Evolutionary conservation across 306 rosid genomes (phyloP).

Genomic region (Lotus japonicus): DNA sequence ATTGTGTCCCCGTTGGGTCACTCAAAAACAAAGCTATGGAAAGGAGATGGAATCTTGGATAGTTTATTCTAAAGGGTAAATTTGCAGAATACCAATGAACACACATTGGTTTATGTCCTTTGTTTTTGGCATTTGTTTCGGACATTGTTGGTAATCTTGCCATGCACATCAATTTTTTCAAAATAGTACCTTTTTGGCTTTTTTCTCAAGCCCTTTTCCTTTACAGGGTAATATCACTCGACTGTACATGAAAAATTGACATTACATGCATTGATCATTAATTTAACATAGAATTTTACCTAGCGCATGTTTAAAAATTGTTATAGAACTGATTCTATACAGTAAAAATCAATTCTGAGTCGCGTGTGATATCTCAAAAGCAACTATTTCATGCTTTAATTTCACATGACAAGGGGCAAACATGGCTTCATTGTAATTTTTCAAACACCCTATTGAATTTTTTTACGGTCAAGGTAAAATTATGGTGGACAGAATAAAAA

Average conservation of each 20-base stretch:
- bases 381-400: no score
- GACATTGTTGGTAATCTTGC: background rate
- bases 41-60: constrained; percentile 41
- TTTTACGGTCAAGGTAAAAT: no score
- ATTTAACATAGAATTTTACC: background rate
- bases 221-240: background rate
- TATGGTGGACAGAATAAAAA: no score
- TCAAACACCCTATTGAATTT: no score
- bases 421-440: no score
- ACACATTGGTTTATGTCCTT: background rate
- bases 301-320: no score
- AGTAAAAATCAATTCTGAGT: no score
- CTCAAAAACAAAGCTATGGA: background rate
- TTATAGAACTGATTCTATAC: no score
- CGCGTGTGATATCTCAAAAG: no score
- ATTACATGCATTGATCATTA: background rate
- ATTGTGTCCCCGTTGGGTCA: constrained; percentile 2
- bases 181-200: background rate
- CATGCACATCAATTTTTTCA: background rate
- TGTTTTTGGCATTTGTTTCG: constrained; percentile 1
- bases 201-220: background rate
- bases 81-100: background rate
- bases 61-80: background rate
- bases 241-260: background rate
- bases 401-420: no score